Conservation (phyloP, 225 moss, liverwort and hornwort species). For the Takakia lepidozioides region DNA sequence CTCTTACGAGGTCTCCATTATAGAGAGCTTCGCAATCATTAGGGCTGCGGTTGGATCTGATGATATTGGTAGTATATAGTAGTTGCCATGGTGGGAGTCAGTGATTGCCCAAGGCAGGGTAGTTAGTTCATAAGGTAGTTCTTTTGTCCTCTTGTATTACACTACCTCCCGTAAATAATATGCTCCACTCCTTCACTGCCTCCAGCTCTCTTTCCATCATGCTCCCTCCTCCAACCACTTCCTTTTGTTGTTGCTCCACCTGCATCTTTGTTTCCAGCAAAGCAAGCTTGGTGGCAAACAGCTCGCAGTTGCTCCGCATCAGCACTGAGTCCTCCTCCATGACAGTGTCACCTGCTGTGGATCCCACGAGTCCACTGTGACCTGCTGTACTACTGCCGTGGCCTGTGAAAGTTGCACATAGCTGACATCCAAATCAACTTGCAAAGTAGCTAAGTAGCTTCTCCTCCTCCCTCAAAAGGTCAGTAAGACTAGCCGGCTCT, state of each 20-base stretch:
- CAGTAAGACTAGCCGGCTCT: slow-evolving; percentile 14
- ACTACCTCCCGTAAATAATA: too few relatives aligned
- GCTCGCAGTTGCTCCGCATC: slow-evolving; percentile 26
- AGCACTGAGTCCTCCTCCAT: slow-evolving; percentile 31
- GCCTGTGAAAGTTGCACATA: slow-evolving; percentile 27
- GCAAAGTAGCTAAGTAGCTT: slow-evolving; percentile 21
- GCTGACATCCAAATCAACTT: slow-evolving; percentile 30
- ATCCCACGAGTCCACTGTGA: slow-evolving; percentile 31
- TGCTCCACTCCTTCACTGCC: slow-evolving; percentile 31
- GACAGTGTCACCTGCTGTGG: slow-evolving; percentile 1
- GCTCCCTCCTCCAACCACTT: slow-evolving; percentile 13
- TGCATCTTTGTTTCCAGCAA: too few relatives aligned
- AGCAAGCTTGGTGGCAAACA: slow-evolving; percentile 28
- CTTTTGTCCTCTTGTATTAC: too few relatives aligned
- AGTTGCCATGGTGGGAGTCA: too few relatives aligned
- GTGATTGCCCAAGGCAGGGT: too few relatives aligned
- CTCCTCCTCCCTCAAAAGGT: slow-evolving; percentile 30
- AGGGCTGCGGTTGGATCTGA: too few relatives aligned
- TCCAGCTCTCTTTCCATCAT: slow-evolving; percentile 27
- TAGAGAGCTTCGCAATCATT: too few relatives aligned
- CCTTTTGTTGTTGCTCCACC: slow-evolving; percentile 21
- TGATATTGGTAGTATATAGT: too few relatives aligned
- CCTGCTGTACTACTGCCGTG: slow-evolving; percentile 31
- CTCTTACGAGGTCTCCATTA: too few relatives aligned
- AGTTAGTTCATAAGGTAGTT: too few relatives aligned